Evolutionary conservation across 1,284 basidiomycete species (phyloP), one percentile per base, ranked within the genome.

Genomic region (Schizophyllum amplum): DNA sequence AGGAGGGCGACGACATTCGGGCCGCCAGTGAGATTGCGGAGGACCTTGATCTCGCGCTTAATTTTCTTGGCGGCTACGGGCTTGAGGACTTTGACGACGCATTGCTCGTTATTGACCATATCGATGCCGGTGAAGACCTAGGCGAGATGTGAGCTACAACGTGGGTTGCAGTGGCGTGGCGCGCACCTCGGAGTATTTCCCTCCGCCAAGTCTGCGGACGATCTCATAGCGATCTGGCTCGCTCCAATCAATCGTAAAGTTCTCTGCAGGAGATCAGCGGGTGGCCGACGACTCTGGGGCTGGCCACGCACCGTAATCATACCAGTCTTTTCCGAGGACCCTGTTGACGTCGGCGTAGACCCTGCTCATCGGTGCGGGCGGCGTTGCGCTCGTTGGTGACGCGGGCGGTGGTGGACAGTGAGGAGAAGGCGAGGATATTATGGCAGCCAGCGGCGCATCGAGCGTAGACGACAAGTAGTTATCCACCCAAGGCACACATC

Each of bases 1-100:
- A 92, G 73, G 59, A 95, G 73, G 5, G 82, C 83, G 60, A 95
- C 82, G 57, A 94, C 79, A 74, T 94, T 95, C 9, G 90, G 88
- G 9, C 92, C 92, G 11, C 92, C 92, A 0, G 87, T 83, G 24
- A 95, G 72, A 71, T 94, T 94, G 61, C 90, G 87, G 49, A 95
- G 75, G 60, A 94, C 91, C 78, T 94, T 94, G 74, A 94, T 90
- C 74, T 95, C 92, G 52, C 92, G 82, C 76, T 92, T 93, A 71
- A 95, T 91, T 80, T 94, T 95, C 78, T 90, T 92, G 72, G 89
- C 87, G 68, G 92, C 90, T 57, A 95, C 90, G 6, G 92, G 92
- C 70, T 95, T 95, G 60, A 95, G 78, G 17, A 94, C 91, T 71
- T 94, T 94, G 76, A 94, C 86, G 67, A 94, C 83, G 71, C 89